A percentile compares a stretch with the other conserved stretches of the same genome.
These are phyloP conservation scores for Nitzschia inconspicua DNA, from an alignment of 108 stramenopile species.

Conservation along the genomic window DNA sequence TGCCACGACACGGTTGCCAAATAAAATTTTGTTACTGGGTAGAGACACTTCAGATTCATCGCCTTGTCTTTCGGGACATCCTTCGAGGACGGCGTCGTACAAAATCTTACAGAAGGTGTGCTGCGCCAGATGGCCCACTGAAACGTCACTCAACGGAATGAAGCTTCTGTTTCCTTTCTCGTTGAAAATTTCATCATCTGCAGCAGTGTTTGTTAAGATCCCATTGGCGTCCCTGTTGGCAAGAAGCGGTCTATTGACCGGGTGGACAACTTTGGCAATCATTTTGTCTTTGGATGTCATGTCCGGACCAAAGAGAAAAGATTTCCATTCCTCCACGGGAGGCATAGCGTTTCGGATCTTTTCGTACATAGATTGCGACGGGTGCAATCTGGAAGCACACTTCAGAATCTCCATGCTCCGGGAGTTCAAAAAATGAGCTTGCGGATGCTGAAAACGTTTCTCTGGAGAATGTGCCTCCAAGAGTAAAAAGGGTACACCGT, in stretches of 20 bases:
- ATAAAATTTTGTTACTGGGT: neutral
- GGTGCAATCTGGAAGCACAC: neutral
- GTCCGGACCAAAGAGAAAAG: slow-evolving; percentile 65
- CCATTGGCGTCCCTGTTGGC: slow-evolving; percentile 58
- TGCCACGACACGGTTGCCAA: neutral
- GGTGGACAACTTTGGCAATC: slow-evolving; percentile 71
- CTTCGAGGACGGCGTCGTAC: slow-evolving; percentile 31
- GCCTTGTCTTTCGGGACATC: too few relatives aligned
- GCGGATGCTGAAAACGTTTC: slow-evolving; percentile 71
- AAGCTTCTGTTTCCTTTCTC: too few relatives aligned
- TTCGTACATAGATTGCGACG: slow-evolving; percentile 25
- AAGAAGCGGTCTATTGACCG: slow-evolving; percentile 48
- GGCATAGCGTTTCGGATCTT: slow-evolving; percentile 48
- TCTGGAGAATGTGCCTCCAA: slow-evolving; percentile 53
- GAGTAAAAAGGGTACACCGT: slow-evolving; percentile 45
- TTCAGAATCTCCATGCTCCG: slow-evolving; percentile 89
- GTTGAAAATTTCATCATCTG: neutral
- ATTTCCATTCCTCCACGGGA: slow-evolving; percentile 62
- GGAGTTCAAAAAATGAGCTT: slow-evolving; percentile 93
- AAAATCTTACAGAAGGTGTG: slow-evolving; percentile 52
- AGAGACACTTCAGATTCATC: too few relatives aligned
- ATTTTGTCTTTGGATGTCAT: slow-evolving; percentile 30
- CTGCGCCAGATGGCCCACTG: slow-evolving; percentile 58
- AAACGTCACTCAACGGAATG: slow-evolving; percentile 32
- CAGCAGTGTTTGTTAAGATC: neutral